These are phyloP conservation scores for Wickerhamomyces pijperi DNA, from an alignment of 805 yeast species.

Conservation along the genomic window DNA sequence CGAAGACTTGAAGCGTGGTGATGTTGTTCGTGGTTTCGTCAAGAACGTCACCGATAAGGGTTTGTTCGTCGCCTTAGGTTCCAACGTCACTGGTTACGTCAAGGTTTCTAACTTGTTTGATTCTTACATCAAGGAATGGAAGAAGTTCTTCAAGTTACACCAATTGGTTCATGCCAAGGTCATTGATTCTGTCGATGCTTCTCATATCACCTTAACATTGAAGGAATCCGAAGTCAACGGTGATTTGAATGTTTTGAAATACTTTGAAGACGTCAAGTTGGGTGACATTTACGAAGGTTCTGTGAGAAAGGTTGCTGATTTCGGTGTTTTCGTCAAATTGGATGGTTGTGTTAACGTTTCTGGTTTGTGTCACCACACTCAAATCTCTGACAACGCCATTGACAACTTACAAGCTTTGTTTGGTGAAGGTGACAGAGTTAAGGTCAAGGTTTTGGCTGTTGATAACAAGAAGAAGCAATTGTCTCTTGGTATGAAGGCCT, in stretches of 20 bases:
- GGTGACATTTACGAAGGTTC: slow-evolving; percentile 72
- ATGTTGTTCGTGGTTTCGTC: slow-evolving; percentile 71
- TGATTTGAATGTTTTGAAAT: slow-evolving; percentile 42
- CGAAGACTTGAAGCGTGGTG: slow-evolving; percentile 54
- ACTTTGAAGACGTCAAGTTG: slow-evolving; percentile 53
- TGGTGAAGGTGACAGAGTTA: slow-evolving; percentile 83
- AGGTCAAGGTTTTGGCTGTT: slow-evolving; percentile 63
- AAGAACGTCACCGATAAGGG: slow-evolving; percentile 67
- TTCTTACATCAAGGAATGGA: slow-evolving; percentile 78
- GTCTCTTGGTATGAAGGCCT: slow-evolving; percentile 90
- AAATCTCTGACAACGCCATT: slow-evolving; percentile 63
- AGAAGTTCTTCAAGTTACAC: slow-evolving; percentile 55
- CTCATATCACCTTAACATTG: slow-evolving; percentile 63
- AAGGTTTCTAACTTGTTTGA: slow-evolving; percentile 77
- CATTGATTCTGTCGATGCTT: slow-evolving; percentile 46
- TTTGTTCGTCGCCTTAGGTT: slow-evolving; percentile 65
- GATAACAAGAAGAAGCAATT: slow-evolving; percentile 60
- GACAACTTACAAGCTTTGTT: slow-evolving; percentile 56
- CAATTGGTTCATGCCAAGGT: slow-evolving; percentile 72
- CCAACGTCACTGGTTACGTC: slow-evolving; percentile 64
- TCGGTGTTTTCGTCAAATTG: slow-evolving; percentile 81
- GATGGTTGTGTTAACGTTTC: slow-evolving; percentile 64
- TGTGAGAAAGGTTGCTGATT: slow-evolving; percentile 67
- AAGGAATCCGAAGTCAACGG: slow-evolving; percentile 77
- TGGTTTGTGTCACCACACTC: slow-evolving; percentile 81